Conservation (phyloP, 495 filamentous ascomycete genomes). For the Saxispiralis lemnorum region DNA sequence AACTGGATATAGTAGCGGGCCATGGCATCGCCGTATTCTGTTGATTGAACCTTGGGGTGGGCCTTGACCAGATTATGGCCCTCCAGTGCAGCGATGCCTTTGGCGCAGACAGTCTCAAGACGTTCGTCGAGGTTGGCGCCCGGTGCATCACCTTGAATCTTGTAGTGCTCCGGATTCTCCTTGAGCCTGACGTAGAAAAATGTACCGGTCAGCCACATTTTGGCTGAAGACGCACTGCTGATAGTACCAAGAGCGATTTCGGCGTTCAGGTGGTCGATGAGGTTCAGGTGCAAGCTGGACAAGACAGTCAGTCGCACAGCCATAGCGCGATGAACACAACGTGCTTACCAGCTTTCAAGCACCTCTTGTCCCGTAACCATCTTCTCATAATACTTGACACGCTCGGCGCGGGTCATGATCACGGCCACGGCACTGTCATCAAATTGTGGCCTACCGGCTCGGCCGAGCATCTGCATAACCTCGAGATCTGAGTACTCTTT, state of each 20-base stretch:
- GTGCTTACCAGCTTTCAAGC: slow-evolving; percentile 53
- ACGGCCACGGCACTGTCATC: slow-evolving; percentile 70
- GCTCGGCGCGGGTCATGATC: slow-evolving; percentile 61
- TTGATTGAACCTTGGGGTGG: slow-evolving; percentile 37
- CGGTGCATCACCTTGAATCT: slow-evolving; percentile 42
- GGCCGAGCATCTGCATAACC: slow-evolving; percentile 95
- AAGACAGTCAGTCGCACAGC: not conserved
- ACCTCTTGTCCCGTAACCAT: slow-evolving; percentile 70
- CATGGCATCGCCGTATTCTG: slow-evolving; percentile 77
- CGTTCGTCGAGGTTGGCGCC: slow-evolving; percentile 42
- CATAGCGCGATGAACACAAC: not conserved
- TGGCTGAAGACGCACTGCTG: slow-evolving; percentile 48
- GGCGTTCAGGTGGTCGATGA: slow-evolving; percentile 87
- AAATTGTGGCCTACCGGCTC: slow-evolving; percentile 85
- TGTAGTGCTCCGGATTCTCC: slow-evolving; percentile 65
- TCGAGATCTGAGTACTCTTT: slow-evolving; percentile 83
- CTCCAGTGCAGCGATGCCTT: slow-evolving; percentile 54
- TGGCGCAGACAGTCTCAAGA: slow-evolving; percentile 65
- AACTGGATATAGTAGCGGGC: slow-evolving; percentile 85
- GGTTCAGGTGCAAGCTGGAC: slow-evolving; percentile 54
- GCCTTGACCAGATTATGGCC: slow-evolving; percentile 38
- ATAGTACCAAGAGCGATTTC: slow-evolving; percentile 80
- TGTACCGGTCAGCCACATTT: slow-evolving; percentile 67
- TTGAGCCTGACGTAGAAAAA: slow-evolving; percentile 74
- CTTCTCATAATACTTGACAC: slow-evolving; percentile 55